These are phyloP conservation scores for Fragilaria radians DNA, from an alignment of 108 stramenopile genomes.

Conservation along the genomic window DNA sequence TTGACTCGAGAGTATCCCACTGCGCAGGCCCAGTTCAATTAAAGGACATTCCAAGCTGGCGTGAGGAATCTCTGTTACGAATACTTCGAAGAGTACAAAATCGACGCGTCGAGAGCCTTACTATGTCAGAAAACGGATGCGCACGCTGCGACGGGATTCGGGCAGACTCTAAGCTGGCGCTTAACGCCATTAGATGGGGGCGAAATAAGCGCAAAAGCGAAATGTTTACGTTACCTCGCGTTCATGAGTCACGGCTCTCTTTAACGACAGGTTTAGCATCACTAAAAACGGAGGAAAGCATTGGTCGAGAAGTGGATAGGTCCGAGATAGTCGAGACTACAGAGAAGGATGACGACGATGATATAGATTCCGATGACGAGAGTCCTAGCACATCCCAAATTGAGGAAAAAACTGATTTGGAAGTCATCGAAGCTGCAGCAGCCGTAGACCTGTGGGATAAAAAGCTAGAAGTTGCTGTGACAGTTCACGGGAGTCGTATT, in stretches of 20 bases:
- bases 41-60: constrained; percentile 52
- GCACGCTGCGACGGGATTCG: constrained; percentile 64
- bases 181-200: constrained; percentile 31
- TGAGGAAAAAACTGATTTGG: not conserved
- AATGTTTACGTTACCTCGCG: constrained; percentile 33
- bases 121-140: constrained; percentile 56
- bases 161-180: constrained; percentile 41
- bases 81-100: constrained; percentile 60
- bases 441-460: constrained; percentile 7
- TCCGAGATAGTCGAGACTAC: not conserved
- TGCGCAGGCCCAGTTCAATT: constrained; percentile 39
- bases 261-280: constrained; percentile 68
- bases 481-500: constrained; percentile 56
- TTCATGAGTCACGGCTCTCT: constrained; percentile 43
- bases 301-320: constrained; percentile 8
- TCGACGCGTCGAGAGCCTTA: constrained; percentile 53
- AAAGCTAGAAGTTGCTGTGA: constrained; percentile 43
- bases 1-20: constrained; percentile 42
- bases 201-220: constrained; percentile 29
- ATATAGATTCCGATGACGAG: constrained; percentile 19
- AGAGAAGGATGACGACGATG: constrained; percentile 14
- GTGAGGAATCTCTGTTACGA: constrained; percentile 57
- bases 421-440: not conserved
- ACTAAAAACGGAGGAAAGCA: constrained; percentile 25
- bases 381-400: not conserved